Percentiles rank a stretch among this genome's conserved stretches.
Conservation (phyloP, 2,329 filamentous ascomycete genomes). For the Trichoderma harzianum region DNA sequence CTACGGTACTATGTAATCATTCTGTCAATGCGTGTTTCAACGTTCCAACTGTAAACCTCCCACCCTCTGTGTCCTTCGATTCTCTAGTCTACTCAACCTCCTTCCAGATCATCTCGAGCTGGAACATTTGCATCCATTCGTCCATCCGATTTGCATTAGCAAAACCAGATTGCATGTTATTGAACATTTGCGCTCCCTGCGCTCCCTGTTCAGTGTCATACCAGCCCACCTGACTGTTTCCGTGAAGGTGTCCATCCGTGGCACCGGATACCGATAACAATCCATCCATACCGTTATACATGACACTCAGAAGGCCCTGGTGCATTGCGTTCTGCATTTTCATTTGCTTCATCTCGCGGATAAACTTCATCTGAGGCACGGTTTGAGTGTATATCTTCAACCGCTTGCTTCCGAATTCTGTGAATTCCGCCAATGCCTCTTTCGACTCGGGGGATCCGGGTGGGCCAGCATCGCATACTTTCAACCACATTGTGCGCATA, state of each 20-base stretch:
- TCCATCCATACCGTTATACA: constrained; percentile 34
- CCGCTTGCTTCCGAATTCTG: constrained; percentile 27
- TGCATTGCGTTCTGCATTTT: constrained; percentile 34
- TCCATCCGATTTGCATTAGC: constrained; percentile 26
- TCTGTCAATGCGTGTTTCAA: background rate
- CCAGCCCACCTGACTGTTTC: constrained; percentile 35
- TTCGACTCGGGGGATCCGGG: constrained; percentile 27
- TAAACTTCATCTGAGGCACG: constrained; percentile 29
- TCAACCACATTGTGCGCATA: constrained; percentile 36
- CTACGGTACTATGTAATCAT: background rate
- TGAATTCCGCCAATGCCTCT: constrained; percentile 27
- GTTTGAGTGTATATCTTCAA: constrained; percentile 31
- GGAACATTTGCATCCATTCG: constrained; percentile 29
- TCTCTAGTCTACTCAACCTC: constrained; percentile 30
- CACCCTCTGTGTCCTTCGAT: background rate
- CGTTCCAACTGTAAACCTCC: background rate
- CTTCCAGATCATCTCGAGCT: constrained; percentile 29
- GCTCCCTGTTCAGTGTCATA: constrained; percentile 35
- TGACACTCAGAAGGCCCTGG: constrained; percentile 31
- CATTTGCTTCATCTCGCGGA: constrained; percentile 29
- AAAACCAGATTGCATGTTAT: constrained; percentile 33
- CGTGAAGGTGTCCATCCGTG: constrained; percentile 32
- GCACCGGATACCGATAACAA: constrained; percentile 27
- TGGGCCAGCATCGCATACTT: constrained; percentile 27
- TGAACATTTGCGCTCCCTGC: constrained; percentile 32